A percentile compares a stretch with the other conserved stretches of the same genome.
phyloP scores from a whole-genome alignment of 2,329 filamentous ascomycete species.

The Aquanectria penicillioides region DNA sequence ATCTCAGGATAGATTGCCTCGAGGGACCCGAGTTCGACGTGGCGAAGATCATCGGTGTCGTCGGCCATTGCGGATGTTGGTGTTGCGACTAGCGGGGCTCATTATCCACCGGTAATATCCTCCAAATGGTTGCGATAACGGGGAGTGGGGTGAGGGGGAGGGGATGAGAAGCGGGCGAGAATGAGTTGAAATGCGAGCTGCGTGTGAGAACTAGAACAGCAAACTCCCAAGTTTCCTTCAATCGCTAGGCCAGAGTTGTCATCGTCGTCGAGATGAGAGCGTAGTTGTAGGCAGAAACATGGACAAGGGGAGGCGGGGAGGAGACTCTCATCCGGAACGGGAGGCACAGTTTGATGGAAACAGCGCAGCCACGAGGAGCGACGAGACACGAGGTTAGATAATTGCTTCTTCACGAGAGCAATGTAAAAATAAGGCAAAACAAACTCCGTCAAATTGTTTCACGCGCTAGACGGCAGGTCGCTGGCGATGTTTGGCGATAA shows the following conservation, averaged over 20 bases:
- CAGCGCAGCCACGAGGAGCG: background rate
- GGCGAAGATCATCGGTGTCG: conserved; percentile 62
- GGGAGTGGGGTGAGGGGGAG: background rate
- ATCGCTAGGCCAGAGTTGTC: conserved; percentile 4
- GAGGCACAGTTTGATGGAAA: too few relatives aligned
- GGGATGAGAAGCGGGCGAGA: background rate
- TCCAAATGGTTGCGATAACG: background rate
- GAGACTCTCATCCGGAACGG: too few relatives aligned
- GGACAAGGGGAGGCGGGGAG: background rate
- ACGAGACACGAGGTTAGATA: background rate
- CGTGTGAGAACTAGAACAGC: background rate
- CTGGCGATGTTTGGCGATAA: conserved; percentile 1
- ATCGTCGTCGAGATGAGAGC: conserved; percentile 1
- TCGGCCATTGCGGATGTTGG: conserved; percentile 47
- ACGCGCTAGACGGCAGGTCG: too few relatives aligned
- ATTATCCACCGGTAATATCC: conserved; percentile 25
- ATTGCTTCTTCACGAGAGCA: background rate
- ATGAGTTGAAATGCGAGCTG: background rate
- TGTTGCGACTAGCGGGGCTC: conserved; percentile 27
- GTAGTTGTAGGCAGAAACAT: background rate
- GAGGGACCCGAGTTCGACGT: conserved; percentile 68
- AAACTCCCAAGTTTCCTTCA: background rate
- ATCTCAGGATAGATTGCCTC: conserved; percentile 76
- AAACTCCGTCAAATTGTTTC: too few relatives aligned
- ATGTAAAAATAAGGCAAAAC: background rate